These are phyloP conservation scores for Colletotrichum zoysiae DNA, from an alignment of 2,329 filamentous ascomycete species.

Conservation along the genomic window DNA sequence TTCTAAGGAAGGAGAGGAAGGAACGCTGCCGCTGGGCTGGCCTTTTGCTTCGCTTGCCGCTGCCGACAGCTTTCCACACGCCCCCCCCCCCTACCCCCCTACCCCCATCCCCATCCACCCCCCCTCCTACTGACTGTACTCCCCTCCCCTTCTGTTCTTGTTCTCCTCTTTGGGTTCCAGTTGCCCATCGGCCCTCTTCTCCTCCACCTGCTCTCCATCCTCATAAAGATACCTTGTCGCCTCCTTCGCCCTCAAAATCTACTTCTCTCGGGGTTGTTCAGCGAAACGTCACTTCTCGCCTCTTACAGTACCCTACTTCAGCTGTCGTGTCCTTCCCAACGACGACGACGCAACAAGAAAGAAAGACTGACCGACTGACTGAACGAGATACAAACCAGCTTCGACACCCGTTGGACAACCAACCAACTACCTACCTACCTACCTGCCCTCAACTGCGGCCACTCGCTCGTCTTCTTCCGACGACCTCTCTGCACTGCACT, in stretches of 20 bases:
- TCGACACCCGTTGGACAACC: background rate
- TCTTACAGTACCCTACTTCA: constrained; percentile 30
- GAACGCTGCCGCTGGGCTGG: constrained; percentile 14
- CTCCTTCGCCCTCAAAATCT: constrained; percentile 29
- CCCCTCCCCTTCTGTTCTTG: constrained; percentile 34
- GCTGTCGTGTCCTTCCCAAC: constrained; percentile 30
- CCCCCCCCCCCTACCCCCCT: background rate
- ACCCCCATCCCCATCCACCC: background rate
- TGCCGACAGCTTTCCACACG: constrained; percentile 33
- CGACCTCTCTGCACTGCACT: constrained; percentile 5
- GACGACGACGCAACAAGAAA: constrained; percentile 11
- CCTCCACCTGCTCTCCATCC: constrained; percentile 13
- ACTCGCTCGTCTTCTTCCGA: constrained; percentile 29
- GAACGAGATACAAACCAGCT: background rate
- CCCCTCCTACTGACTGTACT: background rate
- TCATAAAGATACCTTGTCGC: constrained; percentile 34
- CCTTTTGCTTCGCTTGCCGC: constrained; percentile 27
- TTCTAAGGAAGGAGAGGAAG: background rate
- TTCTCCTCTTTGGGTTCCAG: constrained; percentile 11
- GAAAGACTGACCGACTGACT: background rate
- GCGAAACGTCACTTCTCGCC: constrained; percentile 33
- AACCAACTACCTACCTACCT: background rate
- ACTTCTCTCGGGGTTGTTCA: constrained; percentile 17
- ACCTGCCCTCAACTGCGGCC: constrained; percentile 25
- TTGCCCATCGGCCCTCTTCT: background rate